phyloP scores from a whole-genome alignment of 768 basidiomycete genomes.

The Amanita pallidorosea region DNA sequence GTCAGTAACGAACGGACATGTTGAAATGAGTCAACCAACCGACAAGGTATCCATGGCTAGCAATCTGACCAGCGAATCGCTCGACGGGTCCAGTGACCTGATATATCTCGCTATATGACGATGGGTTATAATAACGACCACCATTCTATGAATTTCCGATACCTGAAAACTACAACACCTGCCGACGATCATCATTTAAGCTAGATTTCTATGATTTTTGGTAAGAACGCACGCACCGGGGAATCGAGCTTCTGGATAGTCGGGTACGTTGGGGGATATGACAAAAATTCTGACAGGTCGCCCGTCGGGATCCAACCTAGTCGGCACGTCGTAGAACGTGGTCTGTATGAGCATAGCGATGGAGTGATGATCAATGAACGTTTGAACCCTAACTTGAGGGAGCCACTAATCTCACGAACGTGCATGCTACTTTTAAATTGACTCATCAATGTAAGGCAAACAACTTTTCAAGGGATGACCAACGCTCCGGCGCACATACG shows the following conservation, averaged over 20 bases:
- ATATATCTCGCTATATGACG: constrained; percentile 71
- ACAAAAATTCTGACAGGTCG: constrained; percentile 73
- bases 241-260: constrained; percentile 86
- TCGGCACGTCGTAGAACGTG: constrained; percentile 66
- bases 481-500: constrained; percentile 42
- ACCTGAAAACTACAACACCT: constrained; percentile 84
- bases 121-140: neutral
- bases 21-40: constrained; percentile 31
- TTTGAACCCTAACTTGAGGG: too few relatives aligned
- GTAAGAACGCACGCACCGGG: constrained; percentile 48
- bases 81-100: constrained; percentile 97
- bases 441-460: neutral
- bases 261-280: constrained; percentile 66
- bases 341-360: constrained; percentile 72
- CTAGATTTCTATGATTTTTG: neutral
- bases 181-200: neutral
- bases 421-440: neutral
- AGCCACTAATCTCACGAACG: neutral
- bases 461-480: constrained; percentile 19
- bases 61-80: constrained; percentile 80
- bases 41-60: constrained; percentile 76
- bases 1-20: neutral
- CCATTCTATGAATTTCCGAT: neutral
- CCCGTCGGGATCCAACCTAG: constrained; percentile 47
- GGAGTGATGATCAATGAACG: neutral